Evolutionary conservation across 2,329 filamentous ascomycete species (phyloP), one percentile per base, ranked within the genome.

Genomic region (Cladophialophora chaetospira): DNA sequence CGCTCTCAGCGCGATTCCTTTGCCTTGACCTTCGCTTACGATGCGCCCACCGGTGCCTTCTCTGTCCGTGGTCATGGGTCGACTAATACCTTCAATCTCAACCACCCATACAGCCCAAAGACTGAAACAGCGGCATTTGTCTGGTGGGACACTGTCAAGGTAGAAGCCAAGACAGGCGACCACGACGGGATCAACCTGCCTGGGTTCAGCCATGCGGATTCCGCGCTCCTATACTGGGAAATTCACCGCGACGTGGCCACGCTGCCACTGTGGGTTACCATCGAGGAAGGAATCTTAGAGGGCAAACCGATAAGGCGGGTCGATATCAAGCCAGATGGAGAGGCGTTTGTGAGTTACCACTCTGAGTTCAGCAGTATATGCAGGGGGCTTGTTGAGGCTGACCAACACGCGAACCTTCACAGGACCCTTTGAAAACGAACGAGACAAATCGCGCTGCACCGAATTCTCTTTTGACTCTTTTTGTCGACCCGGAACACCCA

Each of bases 181-280:
- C 19, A 49, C 6, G 57, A 55, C 15, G 57, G 53, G 13, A 49
- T 53, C 42, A 56, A 53, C 26, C 11, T 56, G 36, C 57, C 57
- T 13, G 55, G 52, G 52, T 60, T 60, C 28, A 19, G 47, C 5
- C 21, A 6, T 11, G 57, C 57, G 13, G 57, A 60, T 26, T 52
- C 52, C 5, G 33, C 53, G 19, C 33, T 60, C 46, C 23, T 60
- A 26, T 60, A 44, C 19, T 60, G 48, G 52, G 57, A 60, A 13
- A 48, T 56, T 15, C 25, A 53, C 46, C 2, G 21, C 3, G 40
- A 55, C 4, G 15, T 17, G 6, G 46, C 31, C 3, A 15, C 47
- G 29, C 1, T 55, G 25, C 53, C 57, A 38, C 25, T 60, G 25
- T 26, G 47, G 9, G 10, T 53, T 13, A 26, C 35, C 31, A 21